Evolutionary conservation across 345 rosid species (phyloP), one percentile per base, ranked within the genome.

Genomic region (Eucalyptus pumila): DNA sequence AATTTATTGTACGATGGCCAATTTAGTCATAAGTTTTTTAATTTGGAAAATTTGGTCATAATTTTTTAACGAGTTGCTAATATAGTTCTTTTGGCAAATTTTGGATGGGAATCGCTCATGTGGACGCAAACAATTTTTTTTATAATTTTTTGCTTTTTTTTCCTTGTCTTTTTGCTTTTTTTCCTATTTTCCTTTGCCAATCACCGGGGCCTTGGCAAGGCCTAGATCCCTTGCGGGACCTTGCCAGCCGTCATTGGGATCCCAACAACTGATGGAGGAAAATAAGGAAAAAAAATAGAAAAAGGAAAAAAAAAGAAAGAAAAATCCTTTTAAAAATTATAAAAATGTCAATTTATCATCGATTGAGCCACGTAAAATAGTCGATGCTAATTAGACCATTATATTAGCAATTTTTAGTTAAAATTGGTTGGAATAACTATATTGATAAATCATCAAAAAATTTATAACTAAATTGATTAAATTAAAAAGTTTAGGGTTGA

Each of bases 331-430:
- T 30, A 60, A n/a, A 30, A 30, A 6, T n/a, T 14, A 7, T 65
- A n/a, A 65, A 65, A 65, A 65, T n/a, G 8, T 65, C 21, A 0
- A n/a, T 14, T 8, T n/a, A 65, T 1, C 21, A n/a, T 14, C 5
- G 10, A 6, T 14, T 4, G 3, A n/a, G 21, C 2, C 76, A 65
- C 0, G 2, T 65, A 14, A 65, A 32, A 7, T 14, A 3, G 40
- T n/a, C 21, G 10, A 14, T 17, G 3, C 2, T n/a, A 2, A n/a
- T n/a, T 30, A 8, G 6, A 14, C 40, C 8, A 8, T 4, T 9
- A 65, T 65, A 3, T 65, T 8, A n/a, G 76, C 5, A 3, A 65
- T n/a, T 65, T 65, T 3, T 1, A 15, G 3, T 14, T 14, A 15
- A 65, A 15, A 65, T n/a, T 14, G 5, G 19, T 65, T 4, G 11